phyloP scores from a whole-genome alignment of 805 yeast genomes.

The Metschnikowia arizonensis region DNA sequence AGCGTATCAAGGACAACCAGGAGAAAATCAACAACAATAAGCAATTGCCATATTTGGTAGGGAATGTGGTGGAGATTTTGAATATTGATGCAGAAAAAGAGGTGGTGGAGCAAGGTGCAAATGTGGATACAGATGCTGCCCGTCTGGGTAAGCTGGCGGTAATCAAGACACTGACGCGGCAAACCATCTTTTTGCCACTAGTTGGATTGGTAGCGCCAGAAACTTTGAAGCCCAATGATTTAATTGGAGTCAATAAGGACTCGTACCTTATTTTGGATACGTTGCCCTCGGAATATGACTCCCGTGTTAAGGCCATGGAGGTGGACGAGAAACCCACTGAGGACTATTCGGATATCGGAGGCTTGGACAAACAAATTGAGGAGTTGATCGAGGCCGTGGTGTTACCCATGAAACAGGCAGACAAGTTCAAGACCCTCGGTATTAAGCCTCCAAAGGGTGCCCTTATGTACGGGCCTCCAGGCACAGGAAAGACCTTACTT shows the following conservation, averaged over 20 bases:
- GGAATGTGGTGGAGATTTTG: conserved; percentile 91
- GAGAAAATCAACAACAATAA: conserved; percentile 94
- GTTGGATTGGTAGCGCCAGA: conserved; percentile 93
- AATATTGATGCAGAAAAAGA: conserved; percentile 82
- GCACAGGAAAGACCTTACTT: conserved; percentile 22
- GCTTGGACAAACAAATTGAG: conserved; percentile 55
- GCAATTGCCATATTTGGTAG: conserved; percentile 93
- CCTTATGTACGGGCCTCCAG: conserved; percentile 24
- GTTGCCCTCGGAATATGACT: conserved; percentile 94
- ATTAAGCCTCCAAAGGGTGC: conserved; percentile 22
- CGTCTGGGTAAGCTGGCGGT: conserved; percentile 97
- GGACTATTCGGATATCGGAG: conserved; percentile 96
- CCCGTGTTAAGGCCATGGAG: conserved; percentile 98
- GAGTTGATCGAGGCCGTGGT: conserved; percentile 23
- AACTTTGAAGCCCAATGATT: conserved; percentile 91
- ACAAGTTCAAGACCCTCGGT: conserved; percentile 20
- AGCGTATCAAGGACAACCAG: conserved; percentile 90
- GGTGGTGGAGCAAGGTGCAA: conserved; percentile 89
- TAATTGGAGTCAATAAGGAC: conserved; percentile 97
- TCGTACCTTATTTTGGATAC: conserved; percentile 90
- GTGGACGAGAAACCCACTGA: conserved; percentile 98
- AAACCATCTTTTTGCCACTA: conserved; percentile 92
- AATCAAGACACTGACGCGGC: conserved; percentile 94
- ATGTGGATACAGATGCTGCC: conserved; percentile 86
- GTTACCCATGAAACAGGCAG: conserved; percentile 23